Evolutionary conservation across 1,284 basidiomycete species (phyloP).

Genomic region (Golubevia pallescens): DNA sequence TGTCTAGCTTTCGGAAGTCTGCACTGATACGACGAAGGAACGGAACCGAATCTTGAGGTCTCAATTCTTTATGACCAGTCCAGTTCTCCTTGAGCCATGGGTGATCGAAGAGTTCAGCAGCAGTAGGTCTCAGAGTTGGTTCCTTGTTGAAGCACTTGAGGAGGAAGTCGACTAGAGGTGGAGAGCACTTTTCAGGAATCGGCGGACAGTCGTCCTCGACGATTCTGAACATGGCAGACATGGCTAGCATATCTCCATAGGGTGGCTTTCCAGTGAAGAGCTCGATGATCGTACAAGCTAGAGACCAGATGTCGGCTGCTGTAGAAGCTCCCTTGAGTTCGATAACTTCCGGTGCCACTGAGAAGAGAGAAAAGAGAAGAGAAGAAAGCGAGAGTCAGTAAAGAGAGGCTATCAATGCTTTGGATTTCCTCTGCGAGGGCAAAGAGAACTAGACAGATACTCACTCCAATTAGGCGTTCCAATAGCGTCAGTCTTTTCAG

Average conservation of each 20-base stretch:
- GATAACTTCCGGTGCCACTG: constrained; percentile 90
- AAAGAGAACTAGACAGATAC: constrained; percentile 21
- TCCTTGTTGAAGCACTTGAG: constrained; percentile 86
- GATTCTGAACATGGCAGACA: constrained; percentile 80
- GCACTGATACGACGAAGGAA: constrained; percentile 87
- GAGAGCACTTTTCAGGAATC: constrained; percentile 78
- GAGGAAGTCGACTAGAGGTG: constrained; percentile 78
- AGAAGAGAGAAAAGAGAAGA: not conserved
- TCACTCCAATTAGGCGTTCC: constrained; percentile 93
- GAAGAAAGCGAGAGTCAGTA: not conserved
- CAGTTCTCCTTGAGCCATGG: constrained; percentile 84
- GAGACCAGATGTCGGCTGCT: constrained; percentile 80
- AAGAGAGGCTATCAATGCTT: not conserved
- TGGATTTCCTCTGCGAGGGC: too few species aligned
- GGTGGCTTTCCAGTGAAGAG: constrained; percentile 88
- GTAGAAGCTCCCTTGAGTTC: constrained; percentile 72
- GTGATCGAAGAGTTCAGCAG: constrained; percentile 83
- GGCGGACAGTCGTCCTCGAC: constrained; percentile 89
- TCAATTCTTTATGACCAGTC: constrained; percentile 77
- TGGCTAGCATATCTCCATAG: constrained; percentile 73
- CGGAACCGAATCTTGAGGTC: constrained; percentile 89
- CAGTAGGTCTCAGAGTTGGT: constrained; percentile 78
- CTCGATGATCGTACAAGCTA: constrained; percentile 92
- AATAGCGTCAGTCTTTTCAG: constrained; percentile 71
- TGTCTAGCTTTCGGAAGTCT: constrained; percentile 73